Conservation (phyloP, 1,284 basidiomycete species). For the Waitea zeae region DNA sequence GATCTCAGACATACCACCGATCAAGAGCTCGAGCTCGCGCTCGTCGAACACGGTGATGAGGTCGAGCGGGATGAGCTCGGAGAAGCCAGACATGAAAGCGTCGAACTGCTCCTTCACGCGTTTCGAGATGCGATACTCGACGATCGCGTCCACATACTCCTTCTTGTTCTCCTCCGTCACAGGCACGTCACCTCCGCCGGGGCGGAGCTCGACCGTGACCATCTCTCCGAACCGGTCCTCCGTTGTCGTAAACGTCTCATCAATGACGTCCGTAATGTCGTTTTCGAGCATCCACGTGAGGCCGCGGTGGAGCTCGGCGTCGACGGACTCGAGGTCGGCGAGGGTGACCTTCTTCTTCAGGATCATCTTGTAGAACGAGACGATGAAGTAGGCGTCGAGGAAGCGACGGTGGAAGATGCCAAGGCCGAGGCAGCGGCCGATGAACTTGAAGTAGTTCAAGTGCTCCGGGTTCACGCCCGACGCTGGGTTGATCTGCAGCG, state of each 20-base stretch:
- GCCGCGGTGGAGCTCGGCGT: slow-evolving; percentile 81
- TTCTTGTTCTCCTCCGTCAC: slow-evolving; percentile 98
- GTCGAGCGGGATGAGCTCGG: slow-evolving; percentile 90
- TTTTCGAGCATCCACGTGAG: slow-evolving; percentile 98
- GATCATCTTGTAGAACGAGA: slow-evolving; percentile 99
- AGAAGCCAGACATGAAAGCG: slow-evolving; percentile 90
- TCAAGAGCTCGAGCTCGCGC: slow-evolving; percentile 88
- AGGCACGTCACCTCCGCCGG: slow-evolving; percentile 66
- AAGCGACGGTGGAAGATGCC: slow-evolving; percentile 98
- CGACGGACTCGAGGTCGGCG: slow-evolving; percentile 81
- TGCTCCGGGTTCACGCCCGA: slow-evolving; percentile 98
- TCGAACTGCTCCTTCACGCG: slow-evolving; percentile 93
- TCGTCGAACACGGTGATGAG: slow-evolving; percentile 97
- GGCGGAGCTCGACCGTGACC: slow-evolving; percentile 85
- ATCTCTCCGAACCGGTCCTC: slow-evolving; percentile 98
- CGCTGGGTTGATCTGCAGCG: slow-evolving; percentile 94
- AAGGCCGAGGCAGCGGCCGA: slow-evolving; percentile 84
- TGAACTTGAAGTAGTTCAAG: slow-evolving; percentile 99
- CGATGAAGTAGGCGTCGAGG: slow-evolving; percentile 97
- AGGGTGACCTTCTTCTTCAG: slow-evolving; percentile 75
- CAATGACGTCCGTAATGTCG: slow-evolving; percentile 86
- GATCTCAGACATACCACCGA: slow-evolving; percentile 98
- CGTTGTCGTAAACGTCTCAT: slow-evolving; percentile 88
- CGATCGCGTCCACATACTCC: slow-evolving; percentile 91
- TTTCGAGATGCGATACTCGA: slow-evolving; percentile 86